Base-by-base conservation (phyloP, 148 eudicot genomes). In the Amaranthus hypochondriacus region DNA sequence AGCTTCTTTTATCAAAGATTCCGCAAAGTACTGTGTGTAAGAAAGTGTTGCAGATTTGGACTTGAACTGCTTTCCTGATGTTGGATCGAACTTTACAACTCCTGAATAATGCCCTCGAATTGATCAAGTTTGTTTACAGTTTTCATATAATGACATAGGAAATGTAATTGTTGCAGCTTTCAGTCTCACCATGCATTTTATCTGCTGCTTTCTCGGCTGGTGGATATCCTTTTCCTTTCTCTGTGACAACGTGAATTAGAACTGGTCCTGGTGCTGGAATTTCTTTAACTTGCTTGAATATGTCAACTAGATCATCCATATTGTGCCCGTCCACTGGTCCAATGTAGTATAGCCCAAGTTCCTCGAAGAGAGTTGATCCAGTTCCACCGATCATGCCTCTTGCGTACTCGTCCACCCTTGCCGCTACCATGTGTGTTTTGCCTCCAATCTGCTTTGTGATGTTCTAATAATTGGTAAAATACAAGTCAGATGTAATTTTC, bases 321-420 rank as follows among this genome's bases (percentile, higher is more conserved):
- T 82, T 85, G 71, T 90, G 96, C 42, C 96, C 96, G 63, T 90
- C 89, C 14, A 90, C 92, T 3, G 96, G 96, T 50, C 96, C 96
- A 46, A 90, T 85, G 75, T 90, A 90, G 75, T 86, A 84, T 48
- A 90, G 69, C 8, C 96, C 96, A 28, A 90, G 89, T 73, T 90
- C 89, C 75, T 88, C 92, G 47, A 90, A 90, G 39, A 90, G 67
- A 65, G 87, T 82, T 7, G 89, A 80, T 6, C 89, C 85, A 12
- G 86, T 46, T 68, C 83, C 86, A 68, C 88, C 73, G 14, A 83
- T 54, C 86, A 87, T 85, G 60, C 89, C 91, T 78, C 91, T 86
- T 28, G 89, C 86, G 52, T 88, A 88, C 68, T 88, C 91, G 56
- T 87, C 89, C 10, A 87, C 87, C 74, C 84, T 84, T 4, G 89